These are phyloP conservation scores for Balamuthia mandrillaris DNA, from an alignment of 208 protist species.

Conservation along the genomic window DNA sequence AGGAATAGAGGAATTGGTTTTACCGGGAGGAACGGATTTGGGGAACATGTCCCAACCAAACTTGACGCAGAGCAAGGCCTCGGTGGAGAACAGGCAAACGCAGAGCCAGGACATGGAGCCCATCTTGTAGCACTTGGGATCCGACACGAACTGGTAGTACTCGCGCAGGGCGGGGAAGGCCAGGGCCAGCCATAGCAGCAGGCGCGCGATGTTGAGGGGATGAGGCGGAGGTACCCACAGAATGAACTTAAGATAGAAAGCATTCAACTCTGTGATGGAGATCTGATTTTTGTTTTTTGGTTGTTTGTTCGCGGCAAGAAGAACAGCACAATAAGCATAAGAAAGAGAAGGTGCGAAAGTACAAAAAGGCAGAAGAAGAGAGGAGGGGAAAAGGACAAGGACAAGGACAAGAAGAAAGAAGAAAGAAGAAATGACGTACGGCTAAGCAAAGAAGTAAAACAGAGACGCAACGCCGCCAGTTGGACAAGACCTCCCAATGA, in stretches of 20 bases:
- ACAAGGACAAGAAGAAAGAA: background rate
- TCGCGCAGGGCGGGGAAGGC: slow-evolving; percentile 83
- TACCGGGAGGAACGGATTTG: background rate
- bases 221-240: slow-evolving; percentile 84
- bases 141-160: slow-evolving; percentile 85
- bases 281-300: slow-evolving; percentile 36
- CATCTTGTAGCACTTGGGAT: slow-evolving; percentile 76
- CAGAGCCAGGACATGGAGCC: slow-evolving; percentile 84
- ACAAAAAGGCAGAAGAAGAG: background rate
- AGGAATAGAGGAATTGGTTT: too few species aligned
- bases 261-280: slow-evolving; percentile 84
- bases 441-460: slow-evolving; percentile 60
- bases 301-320: background rate
- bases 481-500: slow-evolving; percentile 83
- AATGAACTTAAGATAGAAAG: slow-evolving; percentile 92
- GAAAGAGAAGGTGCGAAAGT: background rate
- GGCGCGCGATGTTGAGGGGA: slow-evolving; percentile 80
- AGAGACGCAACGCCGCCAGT: slow-evolving; percentile 54
- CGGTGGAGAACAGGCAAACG: slow-evolving; percentile 10
- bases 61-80: slow-evolving; percentile 38
- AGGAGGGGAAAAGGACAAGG: background rate
- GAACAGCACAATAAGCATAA: background rate
- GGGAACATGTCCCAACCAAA: slow-evolving; percentile 41
- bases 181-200: slow-evolving; percentile 81
- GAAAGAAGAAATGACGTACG: slow-evolving; percentile 62